Evolutionary conservation across 192 early-diverging fungal genomes (phyloP).

Genomic region (Backusella circina): DNA sequence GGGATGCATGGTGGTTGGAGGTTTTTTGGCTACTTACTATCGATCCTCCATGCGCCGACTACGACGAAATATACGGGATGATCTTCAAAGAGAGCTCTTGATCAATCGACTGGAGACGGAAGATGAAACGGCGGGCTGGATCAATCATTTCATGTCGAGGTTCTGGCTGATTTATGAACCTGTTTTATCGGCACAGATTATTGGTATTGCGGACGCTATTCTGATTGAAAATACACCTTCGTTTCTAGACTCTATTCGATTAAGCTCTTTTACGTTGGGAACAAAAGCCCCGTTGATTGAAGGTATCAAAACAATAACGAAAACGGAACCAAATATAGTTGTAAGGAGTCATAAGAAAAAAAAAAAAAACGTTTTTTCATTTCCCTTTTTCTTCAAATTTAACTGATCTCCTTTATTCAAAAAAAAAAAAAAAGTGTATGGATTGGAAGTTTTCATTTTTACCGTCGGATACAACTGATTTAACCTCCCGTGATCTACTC

Average conservation of each 20-base stretch:
- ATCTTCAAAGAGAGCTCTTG: conserved; percentile 62
- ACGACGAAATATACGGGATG: conserved; percentile 64
- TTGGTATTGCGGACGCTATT: conserved; percentile 66
- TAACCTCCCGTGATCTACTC: conserved; percentile 62
- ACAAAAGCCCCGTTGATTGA: conserved; percentile 74
- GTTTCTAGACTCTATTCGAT: conserved; percentile 73
- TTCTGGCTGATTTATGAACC: conserved; percentile 94
- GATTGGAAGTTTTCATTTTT: conserved; percentile 86
- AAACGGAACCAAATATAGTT: conserved; percentile 68
- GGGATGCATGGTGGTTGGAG: conserved; percentile 35
- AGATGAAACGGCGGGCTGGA: conserved; percentile 77
- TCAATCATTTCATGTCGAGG: conserved; percentile 76
- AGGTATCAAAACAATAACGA: conserved; percentile 66
- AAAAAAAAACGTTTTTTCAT: conserved; percentile 1
- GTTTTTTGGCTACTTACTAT: conserved; percentile 62
- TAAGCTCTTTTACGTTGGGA: conserved; percentile 73
- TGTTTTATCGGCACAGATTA: conserved; percentile 68
- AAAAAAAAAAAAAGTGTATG: conserved; percentile 59
- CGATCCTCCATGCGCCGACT: conserved; percentile 66
- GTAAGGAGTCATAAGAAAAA: conserved; percentile 39
- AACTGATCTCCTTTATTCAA: neutral
- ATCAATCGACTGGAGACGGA: conserved; percentile 42
- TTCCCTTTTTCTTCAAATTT: neutral
- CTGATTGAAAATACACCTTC: conserved; percentile 71
- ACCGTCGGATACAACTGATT: conserved; percentile 74